phyloP scores from a whole-genome alignment of 2,329 filamentous ascomycete species.

The Escovopsis sp. region DNA sequence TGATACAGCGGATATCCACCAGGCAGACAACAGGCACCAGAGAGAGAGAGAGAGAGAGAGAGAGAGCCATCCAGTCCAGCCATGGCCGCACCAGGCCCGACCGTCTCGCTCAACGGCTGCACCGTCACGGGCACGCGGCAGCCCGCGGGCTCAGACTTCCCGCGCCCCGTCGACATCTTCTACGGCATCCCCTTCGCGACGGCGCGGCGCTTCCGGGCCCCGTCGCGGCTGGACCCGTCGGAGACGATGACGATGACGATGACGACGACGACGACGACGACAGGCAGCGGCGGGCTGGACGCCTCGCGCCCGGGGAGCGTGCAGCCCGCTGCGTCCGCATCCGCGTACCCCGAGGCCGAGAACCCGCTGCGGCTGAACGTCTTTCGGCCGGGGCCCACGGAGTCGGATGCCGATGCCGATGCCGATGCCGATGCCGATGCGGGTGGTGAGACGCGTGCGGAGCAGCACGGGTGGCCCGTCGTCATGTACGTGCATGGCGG shows the following conservation, averaged over 20 bases:
- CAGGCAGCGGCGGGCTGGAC: constrained; percentile 11
- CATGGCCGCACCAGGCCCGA: not conserved
- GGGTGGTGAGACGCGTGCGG: too few relatives aligned
- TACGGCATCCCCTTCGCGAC: constrained; percentile 35
- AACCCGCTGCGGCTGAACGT: constrained; percentile 40
- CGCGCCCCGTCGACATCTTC: constrained; percentile 31
- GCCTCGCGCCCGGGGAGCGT: constrained; percentile 22
- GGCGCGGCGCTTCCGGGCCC: constrained; percentile 31
- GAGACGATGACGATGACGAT: too few relatives aligned
- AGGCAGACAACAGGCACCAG: not conserved
- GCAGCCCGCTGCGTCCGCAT: constrained; percentile 10
- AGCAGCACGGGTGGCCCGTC: constrained; percentile 22
- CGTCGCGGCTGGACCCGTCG: constrained; percentile 9
- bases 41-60: not conserved
- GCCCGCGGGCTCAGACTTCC: constrained; percentile 14
- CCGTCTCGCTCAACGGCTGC: constrained; percentile 11
- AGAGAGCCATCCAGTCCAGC: not conserved
- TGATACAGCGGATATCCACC: not conserved
- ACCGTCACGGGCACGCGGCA: constrained; percentile 11
- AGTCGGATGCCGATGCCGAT: not conserved
- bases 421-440: too few relatives aligned
- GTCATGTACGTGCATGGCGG: constrained; percentile 51
- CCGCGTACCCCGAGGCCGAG: constrained; percentile 24
- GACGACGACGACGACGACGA: constrained; percentile 11
- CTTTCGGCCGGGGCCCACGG: constrained; percentile 22